Evolutionary conservation across 768 basidiomycete genomes (phyloP).

Genomic region (Suillus discolor): DNA sequence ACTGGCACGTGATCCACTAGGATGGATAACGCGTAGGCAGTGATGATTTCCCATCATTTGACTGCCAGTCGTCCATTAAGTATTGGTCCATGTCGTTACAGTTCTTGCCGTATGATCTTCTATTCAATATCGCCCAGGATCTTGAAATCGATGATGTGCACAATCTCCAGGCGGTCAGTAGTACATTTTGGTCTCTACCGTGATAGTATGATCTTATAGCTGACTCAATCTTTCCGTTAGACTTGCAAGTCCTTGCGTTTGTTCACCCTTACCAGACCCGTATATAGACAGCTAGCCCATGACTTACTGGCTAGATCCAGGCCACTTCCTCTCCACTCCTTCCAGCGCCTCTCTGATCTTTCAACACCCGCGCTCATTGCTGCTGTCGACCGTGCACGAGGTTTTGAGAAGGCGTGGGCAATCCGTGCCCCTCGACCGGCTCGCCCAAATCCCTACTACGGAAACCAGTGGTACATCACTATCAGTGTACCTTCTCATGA

Average conservation of each 20-base stretch:
- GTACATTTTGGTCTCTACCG: constrained; percentile 26
- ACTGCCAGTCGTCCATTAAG: neutral
- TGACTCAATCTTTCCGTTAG: constrained; percentile 34
- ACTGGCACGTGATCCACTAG: neutral
- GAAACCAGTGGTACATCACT: constrained; percentile 62
- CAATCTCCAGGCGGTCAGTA: constrained; percentile 61
- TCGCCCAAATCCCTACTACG: constrained; percentile 15
- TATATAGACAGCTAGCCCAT: constrained; percentile 66
- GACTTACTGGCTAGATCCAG: constrained; percentile 66
- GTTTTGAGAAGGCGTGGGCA: constrained; percentile 65
- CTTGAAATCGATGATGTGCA: constrained; percentile 64
- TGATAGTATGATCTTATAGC: constrained; percentile 2
- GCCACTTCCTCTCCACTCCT: constrained; percentile 68
- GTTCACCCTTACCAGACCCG: constrained; percentile 65
- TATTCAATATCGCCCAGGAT: constrained; percentile 67
- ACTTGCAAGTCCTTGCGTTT: constrained; percentile 62
- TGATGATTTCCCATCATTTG: constrained; percentile 7
- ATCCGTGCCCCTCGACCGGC: constrained; percentile 58
- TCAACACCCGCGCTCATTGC: constrained; percentile 61
- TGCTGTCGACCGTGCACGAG: constrained; percentile 63
- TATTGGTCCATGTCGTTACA: constrained; percentile 33
- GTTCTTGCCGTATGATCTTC: constrained; percentile 67
- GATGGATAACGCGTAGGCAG: neutral
- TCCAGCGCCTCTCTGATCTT: constrained; percentile 68
- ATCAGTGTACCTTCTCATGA: constrained; percentile 67